These are phyloP conservation scores for Russula sp. DNA, from an alignment of 768 basidiomycete species.

Conservation along the genomic window DNA sequence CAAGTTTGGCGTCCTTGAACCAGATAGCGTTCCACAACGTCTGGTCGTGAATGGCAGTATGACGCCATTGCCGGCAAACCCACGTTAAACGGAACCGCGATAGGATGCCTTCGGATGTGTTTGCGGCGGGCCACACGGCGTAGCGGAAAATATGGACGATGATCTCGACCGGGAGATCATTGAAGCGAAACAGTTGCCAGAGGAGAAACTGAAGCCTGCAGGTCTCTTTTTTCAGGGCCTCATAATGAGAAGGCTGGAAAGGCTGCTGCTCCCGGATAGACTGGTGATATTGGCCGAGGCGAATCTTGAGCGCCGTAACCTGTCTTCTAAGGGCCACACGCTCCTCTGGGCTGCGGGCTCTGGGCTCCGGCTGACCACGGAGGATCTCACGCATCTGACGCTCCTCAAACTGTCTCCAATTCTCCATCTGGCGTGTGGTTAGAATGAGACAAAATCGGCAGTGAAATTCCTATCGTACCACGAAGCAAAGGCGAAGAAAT, in stretches of 20 bases:
- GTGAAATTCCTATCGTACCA: not conserved
- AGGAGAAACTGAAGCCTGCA: constrained; percentile 25
- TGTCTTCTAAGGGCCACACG: not conserved
- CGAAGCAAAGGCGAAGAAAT: not conserved
- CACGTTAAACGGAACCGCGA: constrained; percentile 47
- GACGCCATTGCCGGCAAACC: constrained; percentile 39
- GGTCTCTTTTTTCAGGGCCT: not conserved
- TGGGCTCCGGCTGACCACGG: constrained; percentile 13
- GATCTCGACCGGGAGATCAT: constrained; percentile 59
- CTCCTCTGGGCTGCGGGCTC: not conserved
- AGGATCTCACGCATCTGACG: not conserved
- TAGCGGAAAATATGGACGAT: constrained; percentile 55
- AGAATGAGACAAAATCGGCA: not conserved
- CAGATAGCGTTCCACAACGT: constrained; percentile 45
- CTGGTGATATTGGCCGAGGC: not conserved
- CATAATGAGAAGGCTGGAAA: not conserved
- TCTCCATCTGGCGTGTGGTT: not conserved
- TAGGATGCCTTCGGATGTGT: constrained; percentile 18
- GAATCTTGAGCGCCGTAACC: constrained; percentile 3
- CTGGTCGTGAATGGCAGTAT: constrained; percentile 24
- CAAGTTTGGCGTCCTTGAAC: constrained; percentile 44
- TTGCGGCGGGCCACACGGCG: constrained; percentile 43
- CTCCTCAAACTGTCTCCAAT: constrained; percentile 6
- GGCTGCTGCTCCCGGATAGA: not conserved
- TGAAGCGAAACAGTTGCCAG: constrained; percentile 44